phyloP scores from a whole-genome alignment of 78 protist species.

The Speleostelium caveatum region DNA sequence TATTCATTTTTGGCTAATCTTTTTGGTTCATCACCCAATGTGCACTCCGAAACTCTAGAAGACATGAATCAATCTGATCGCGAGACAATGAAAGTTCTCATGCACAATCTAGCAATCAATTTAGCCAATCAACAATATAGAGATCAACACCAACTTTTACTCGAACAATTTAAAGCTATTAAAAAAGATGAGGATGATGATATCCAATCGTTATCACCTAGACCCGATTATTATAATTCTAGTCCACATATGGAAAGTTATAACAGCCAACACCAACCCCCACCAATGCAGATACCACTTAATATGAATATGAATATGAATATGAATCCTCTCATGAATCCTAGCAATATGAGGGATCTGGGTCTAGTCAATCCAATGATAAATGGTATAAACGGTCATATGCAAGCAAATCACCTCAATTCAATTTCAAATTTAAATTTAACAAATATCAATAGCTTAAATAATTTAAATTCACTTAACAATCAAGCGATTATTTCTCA shows the following conservation, averaged over 20 bases:
- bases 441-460: not conserved
- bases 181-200: conserved; percentile 45
- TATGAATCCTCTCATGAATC: not conserved
- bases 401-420: not conserved
- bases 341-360: not conserved
- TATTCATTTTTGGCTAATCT: conserved; percentile 54
- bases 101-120: conserved; percentile 78
- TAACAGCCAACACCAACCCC: not conserved
- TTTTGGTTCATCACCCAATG: conserved; percentile 39
- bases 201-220: not conserved
- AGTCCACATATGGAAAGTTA: too few relatives aligned
- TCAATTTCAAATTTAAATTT: not conserved
- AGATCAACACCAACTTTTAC: conserved; percentile 38
- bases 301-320: not conserved
- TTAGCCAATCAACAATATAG: conserved; percentile 70
- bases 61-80: conserved; percentile 54
- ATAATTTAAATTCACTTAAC: not conserved
- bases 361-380: not conserved
- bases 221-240: not conserved
- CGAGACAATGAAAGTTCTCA: conserved; percentile 72
- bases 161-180: conserved; percentile 38
- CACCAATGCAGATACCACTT: not conserved
- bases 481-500: not conserved
- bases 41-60: conserved; percentile 6
- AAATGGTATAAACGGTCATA: not conserved